These are phyloP conservation scores for Agaricus blazei DNA, from an alignment of 768 basidiomycete species.

Conservation along the genomic window DNA sequence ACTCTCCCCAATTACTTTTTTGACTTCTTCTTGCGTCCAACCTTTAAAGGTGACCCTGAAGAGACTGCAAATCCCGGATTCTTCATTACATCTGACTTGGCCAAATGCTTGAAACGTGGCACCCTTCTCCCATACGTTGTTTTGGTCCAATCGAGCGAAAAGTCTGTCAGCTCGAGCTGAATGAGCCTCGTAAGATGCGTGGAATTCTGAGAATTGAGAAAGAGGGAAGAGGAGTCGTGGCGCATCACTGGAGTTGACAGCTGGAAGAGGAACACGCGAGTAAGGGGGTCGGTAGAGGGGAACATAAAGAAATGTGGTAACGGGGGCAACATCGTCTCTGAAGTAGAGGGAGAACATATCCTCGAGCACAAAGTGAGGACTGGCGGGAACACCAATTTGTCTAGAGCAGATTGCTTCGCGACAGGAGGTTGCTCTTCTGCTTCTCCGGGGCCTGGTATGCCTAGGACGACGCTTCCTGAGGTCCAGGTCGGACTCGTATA, in stretches of 20 bases:
- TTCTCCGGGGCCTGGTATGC: background rate
- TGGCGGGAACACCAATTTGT: slow-evolving; percentile 15
- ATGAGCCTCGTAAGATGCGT: slow-evolving; percentile 50
- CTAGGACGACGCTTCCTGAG: slow-evolving; percentile 35
- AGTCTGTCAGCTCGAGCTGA: slow-evolving; percentile 60
- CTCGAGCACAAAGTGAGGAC: slow-evolving; percentile 18
- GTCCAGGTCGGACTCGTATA: slow-evolving; percentile 66
- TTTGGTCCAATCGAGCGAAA: slow-evolving; percentile 66
- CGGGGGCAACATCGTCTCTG: slow-evolving; percentile 28
- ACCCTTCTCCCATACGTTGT: slow-evolving; percentile 61
- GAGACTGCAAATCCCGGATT: slow-evolving; percentile 55
- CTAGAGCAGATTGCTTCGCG: background rate
- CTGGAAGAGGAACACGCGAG: slow-evolving; percentile 53
- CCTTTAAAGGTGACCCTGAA: slow-evolving; percentile 69
- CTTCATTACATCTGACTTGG: slow-evolving; percentile 15
- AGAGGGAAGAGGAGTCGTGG: slow-evolving; percentile 40
- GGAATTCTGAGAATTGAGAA: slow-evolving; percentile 44
- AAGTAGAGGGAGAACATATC: slow-evolving; percentile 60
- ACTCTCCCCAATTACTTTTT: slow-evolving; percentile 64
- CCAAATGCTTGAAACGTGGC: slow-evolving; percentile 54
- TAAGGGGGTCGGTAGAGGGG: slow-evolving; percentile 76
- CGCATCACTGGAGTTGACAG: slow-evolving; percentile 14
- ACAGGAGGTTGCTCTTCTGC: slow-evolving; percentile 8
- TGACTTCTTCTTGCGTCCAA: slow-evolving; percentile 64
- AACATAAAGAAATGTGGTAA: slow-evolving; percentile 66